Percentiles rank a stretch among this genome's conserved stretches.
phyloP scores from a whole-genome alignment of 768 basidiomycete genomes.

The Tricholoma terreum region DNA sequence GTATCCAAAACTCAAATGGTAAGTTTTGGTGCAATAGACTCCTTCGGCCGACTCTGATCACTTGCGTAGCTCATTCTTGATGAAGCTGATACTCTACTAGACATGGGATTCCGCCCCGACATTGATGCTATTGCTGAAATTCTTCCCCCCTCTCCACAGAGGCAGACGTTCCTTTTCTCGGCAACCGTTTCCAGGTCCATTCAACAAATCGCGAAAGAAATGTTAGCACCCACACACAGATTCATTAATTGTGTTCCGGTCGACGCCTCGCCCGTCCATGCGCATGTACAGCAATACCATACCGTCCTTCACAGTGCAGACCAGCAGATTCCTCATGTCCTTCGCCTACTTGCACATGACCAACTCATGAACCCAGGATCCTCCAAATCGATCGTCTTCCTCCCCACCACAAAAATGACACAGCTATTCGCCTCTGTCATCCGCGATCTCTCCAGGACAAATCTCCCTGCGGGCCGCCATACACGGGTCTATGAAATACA shows the following conservation, averaged over 20 bases:
- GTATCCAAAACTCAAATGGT: constrained; percentile 59
- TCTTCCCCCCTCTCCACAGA: constrained; percentile 58
- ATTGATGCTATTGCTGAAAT: constrained; percentile 66
- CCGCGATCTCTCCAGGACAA: constrained; percentile 39
- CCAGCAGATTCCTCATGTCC: constrained; percentile 74
- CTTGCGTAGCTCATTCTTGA: constrained; percentile 74
- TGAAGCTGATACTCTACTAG: constrained; percentile 87
- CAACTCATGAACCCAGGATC: constrained; percentile 65
- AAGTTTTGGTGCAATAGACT: constrained; percentile 19
- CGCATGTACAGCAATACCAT: constrained; percentile 78
- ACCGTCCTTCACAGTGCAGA: constrained; percentile 65
- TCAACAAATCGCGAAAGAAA: constrained; percentile 61
- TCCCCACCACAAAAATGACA: constrained; percentile 83
- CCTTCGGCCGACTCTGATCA: neutral
- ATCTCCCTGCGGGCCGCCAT: constrained; percentile 47
- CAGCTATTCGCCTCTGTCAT: constrained; percentile 69
- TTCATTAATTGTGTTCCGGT: constrained; percentile 73
- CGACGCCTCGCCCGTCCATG: constrained; percentile 61
- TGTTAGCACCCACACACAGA: constrained; percentile 56
- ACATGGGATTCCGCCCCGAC: constrained; percentile 90
- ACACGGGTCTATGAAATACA: constrained; percentile 79
- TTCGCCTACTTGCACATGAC: constrained; percentile 84
- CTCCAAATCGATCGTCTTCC: constrained; percentile 81
- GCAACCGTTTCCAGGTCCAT: constrained; percentile 79
- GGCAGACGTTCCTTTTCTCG: constrained; percentile 92